These are phyloP conservation scores for Macadamia tetraphylla DNA, from an alignment of 164 flowering plant genomes.

Conservation along the genomic window DNA sequence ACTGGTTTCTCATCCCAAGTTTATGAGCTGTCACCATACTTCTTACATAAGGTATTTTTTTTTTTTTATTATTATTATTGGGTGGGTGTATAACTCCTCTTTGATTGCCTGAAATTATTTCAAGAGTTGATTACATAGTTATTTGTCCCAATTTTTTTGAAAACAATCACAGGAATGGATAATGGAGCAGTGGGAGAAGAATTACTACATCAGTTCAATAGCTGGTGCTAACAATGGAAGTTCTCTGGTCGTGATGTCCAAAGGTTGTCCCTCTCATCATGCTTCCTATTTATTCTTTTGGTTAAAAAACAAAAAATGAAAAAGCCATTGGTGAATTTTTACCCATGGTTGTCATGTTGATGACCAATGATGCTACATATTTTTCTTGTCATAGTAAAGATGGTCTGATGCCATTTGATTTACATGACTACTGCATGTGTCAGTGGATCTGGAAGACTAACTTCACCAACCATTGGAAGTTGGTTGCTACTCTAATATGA, in stretches of 20 bases:
- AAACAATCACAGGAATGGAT: conserved; percentile 66
- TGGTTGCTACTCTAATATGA: too few species aligned
- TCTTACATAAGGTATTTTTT: conserved; percentile 64
- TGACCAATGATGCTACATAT: too few species aligned
- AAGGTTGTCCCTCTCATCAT: conserved; percentile 38
- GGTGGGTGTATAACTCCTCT: not conserved
- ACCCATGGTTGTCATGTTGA: too few species aligned
- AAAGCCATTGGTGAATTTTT: too few species aligned
- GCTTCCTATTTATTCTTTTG: not conserved
- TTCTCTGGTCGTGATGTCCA: conserved; percentile 91
- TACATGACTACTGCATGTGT: too few species aligned
- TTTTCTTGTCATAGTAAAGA: too few species aligned
- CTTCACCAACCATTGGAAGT: too few species aligned
- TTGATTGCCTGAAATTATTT: not conserved
- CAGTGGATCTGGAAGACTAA: too few species aligned
- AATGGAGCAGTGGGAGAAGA: conserved; percentile 92
- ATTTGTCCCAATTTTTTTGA: conserved; percentile 3
- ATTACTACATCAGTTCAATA: conserved; percentile 73
- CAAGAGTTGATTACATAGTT: not conserved
- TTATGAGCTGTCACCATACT: conserved; percentile 65
- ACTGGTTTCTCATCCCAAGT: conserved; percentile 76
- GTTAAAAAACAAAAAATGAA: too few species aligned
- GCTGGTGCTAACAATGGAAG: conserved; percentile 83
- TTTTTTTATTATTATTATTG: too few species aligned
- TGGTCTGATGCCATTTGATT: too few species aligned